phyloP scores from a whole-genome alignment of 495 filamentous ascomycete genomes.

The Paragyromitra xinjiangensis region DNA sequence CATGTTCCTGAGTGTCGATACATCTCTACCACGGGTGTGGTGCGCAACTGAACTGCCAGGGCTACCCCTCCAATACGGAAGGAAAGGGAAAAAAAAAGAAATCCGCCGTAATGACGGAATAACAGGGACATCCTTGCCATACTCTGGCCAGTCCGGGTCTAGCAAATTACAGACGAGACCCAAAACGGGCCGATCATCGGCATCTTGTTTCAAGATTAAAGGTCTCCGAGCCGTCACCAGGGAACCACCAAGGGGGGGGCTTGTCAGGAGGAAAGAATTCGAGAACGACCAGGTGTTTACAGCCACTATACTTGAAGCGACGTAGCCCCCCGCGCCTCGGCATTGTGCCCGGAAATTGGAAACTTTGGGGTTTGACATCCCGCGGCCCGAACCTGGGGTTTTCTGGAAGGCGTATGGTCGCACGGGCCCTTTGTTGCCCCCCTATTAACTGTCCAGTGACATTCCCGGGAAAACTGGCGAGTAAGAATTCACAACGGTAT shows the following conservation, averaged over 20 bases:
- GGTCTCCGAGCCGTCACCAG: slow-evolving; percentile 4
- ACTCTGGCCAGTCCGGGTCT: not conserved
- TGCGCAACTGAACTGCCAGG: not conserved
- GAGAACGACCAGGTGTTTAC: not conserved
- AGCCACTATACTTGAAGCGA: not conserved
- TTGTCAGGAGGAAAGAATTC: not conserved
- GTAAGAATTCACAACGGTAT: not conserved
- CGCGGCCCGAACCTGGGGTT: slow-evolving; percentile 5
- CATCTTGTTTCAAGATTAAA: slow-evolving; percentile 4
- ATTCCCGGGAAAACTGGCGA: not conserved
- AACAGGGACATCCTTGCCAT: slow-evolving; percentile 7
- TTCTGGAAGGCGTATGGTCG: not conserved
- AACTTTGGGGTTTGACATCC: not conserved
- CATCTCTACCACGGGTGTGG: slow-evolving; percentile 14
- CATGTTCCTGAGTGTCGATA: slow-evolving; percentile 42
- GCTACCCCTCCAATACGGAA: too few relatives aligned
- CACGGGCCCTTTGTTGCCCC: slow-evolving; percentile 5
- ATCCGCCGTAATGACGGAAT: slow-evolving; percentile 38
- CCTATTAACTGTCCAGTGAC: not conserved
- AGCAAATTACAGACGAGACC: slow-evolving; percentile 3
- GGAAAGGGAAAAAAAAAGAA: not conserved
- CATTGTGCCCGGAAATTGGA: slow-evolving; percentile 2
- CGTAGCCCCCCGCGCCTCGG: not conserved
- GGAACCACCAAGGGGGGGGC: not conserved
- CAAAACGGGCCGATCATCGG: slow-evolving; percentile 11